These are phyloP conservation scores for Pseudopithomyces chartarum DNA, from an alignment of 2,329 filamentous ascomycete genomes.

Conservation along the genomic window DNA sequence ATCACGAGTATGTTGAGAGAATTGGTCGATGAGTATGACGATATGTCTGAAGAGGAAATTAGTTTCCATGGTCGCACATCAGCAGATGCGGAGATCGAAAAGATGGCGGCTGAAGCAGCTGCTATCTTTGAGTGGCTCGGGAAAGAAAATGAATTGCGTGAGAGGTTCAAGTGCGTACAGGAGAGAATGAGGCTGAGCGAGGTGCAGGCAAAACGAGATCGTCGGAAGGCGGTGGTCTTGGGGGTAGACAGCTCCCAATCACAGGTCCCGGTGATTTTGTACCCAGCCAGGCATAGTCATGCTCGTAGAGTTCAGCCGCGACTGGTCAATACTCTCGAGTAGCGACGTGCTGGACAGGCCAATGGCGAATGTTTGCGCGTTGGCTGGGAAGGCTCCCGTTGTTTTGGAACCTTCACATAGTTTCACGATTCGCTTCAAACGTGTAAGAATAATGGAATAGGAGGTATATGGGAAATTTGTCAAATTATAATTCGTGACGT, in stretches of 20 bases:
- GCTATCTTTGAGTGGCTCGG: slow-evolving; percentile 10
- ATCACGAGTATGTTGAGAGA: slow-evolving; percentile 8
- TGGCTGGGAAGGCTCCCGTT: no score
- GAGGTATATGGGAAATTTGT: no score
- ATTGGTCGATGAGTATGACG: neutral
- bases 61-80: neutral
- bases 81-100: neutral
- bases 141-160: slow-evolving; percentile 3
- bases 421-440: no score
- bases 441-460: no score
- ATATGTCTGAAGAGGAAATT: neutral
- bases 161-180: slow-evolving; percentile 1
- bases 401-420: no score
- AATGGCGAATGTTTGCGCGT: no score
- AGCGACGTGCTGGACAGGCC: neutral
- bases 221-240: neutral
- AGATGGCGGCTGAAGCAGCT: neutral
- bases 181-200: neutral
- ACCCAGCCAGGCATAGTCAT: neutral
- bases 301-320: neutral
- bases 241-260: neutral
- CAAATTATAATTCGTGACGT: no score
- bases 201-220: slow-evolving; percentile 4
- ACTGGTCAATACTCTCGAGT: neutral
- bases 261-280: neutral